Percentiles rank a stretch among this genome's conserved stretches.
These are phyloP conservation scores for Peronospora tabacina DNA, from an alignment of 352 stramenopile genomes.

Conservation along the genomic window DNA sequence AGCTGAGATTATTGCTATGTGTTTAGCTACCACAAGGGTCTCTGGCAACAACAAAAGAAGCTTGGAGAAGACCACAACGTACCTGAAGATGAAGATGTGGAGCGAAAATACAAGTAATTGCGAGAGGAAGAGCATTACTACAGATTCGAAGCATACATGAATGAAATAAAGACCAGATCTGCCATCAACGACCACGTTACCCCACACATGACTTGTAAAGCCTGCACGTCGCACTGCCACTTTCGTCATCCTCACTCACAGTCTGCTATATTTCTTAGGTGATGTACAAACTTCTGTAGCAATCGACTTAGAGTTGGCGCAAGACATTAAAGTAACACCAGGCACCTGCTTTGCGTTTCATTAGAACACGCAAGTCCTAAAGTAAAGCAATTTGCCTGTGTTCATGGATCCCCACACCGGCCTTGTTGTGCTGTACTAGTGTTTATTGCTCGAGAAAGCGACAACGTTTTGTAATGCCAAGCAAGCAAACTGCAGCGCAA, in stretches of 20 bases:
- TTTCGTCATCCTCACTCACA: conserved; percentile 7
- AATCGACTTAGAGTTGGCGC: too few species aligned
- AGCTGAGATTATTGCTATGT: neutral
- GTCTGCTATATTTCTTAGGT: neutral
- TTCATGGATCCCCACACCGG: too few species aligned
- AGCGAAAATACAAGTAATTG: neutral
- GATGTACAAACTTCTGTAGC: neutral
- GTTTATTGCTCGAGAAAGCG: too few species aligned
- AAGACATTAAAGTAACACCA: too few species aligned
- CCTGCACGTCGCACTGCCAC: conserved; percentile 37
- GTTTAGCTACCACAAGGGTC: neutral
- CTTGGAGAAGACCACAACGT: conserved; percentile 3
- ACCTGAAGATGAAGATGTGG: neutral
- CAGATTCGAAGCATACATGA: conserved; percentile 35
- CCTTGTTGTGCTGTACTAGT: too few species aligned
- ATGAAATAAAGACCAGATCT: conserved; percentile 42
- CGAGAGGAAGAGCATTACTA: neutral
- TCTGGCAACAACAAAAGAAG: neutral
- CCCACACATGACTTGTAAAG: conserved; percentile 72
- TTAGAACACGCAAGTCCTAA: too few species aligned
- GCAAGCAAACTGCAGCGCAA: too few species aligned
- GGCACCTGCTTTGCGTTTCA: too few species aligned
- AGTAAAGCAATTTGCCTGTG: too few species aligned
- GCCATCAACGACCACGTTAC: conserved; percentile 57
- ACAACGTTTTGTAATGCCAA: too few species aligned